These are phyloP conservation scores for Kodamaea kaohsiungensis DNA, from an alignment of 805 yeast genomes.

Conservation along the genomic window DNA sequence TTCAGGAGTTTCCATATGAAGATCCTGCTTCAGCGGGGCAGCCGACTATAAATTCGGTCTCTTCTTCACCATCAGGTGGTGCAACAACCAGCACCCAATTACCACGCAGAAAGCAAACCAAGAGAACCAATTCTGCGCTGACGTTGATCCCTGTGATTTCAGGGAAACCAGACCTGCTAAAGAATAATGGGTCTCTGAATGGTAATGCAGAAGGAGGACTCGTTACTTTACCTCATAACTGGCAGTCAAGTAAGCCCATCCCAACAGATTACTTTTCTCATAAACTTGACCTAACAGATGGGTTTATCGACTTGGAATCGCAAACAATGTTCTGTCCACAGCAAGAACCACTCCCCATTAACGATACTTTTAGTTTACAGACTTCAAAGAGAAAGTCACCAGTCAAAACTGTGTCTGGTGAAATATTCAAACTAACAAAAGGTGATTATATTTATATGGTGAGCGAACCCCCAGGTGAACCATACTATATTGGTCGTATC, in stretches of 20 bases:
- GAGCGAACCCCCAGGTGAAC: slow-evolving; percentile 93
- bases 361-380: background rate
- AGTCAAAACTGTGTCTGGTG: slow-evolving; percentile 13
- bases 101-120: background rate
- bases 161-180: background rate
- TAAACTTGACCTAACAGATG: slow-evolving; percentile 41
- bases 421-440: slow-evolving; percentile 39
- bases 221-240: slow-evolving; percentile 42
- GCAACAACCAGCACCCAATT: background rate
- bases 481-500: slow-evolving; percentile 84
- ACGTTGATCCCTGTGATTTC: background rate
- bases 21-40: slow-evolving; percentile 12
- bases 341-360: slow-evolving; percentile 18
- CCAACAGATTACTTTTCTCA: slow-evolving; percentile 43
- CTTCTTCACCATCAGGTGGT: background rate
- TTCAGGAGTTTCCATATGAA: slow-evolving; percentile 29
- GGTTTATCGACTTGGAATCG: slow-evolving; percentile 38
- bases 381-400: background rate
- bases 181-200: background rate
- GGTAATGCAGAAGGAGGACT: background rate
- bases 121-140: background rate
- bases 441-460: slow-evolving; percentile 79
- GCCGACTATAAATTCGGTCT: background rate
- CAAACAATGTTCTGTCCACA: slow-evolving; percentile 42
- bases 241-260: slow-evolving; percentile 46